These are phyloP conservation scores for Mucor sp. DNA, from an alignment of 371 early-diverging fungal species.

Conservation along the genomic window DNA sequence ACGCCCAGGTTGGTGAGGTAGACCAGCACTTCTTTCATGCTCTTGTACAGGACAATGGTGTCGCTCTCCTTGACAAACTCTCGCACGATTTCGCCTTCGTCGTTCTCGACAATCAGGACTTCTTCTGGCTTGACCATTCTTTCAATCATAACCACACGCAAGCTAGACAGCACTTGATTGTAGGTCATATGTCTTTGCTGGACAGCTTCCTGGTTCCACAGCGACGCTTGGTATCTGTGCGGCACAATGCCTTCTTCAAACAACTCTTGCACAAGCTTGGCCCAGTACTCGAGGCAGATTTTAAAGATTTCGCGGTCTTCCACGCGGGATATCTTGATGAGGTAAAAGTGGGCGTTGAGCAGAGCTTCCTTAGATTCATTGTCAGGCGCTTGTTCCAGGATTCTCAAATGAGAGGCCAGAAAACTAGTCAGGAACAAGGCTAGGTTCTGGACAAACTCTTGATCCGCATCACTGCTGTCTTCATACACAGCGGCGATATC, in stretches of 20 bases:
- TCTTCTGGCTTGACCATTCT: slow-evolving; percentile 98
- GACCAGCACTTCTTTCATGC: slow-evolving; percentile 97
- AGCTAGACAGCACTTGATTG: slow-evolving; percentile 74
- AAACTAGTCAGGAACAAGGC: slow-evolving; percentile 80
- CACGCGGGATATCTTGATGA: slow-evolving; percentile 88
- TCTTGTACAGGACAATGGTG: slow-evolving; percentile 97
- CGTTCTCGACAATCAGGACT: slow-evolving; percentile 98
- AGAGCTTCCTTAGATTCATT: slow-evolving; percentile 60
- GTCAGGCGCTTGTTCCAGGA: slow-evolving; percentile 53
- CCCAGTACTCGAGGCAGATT: slow-evolving; percentile 97
- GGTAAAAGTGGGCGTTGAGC: slow-evolving; percentile 83
- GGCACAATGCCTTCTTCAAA: slow-evolving; percentile 68
- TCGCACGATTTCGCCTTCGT: slow-evolving; percentile 99
- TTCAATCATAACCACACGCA: slow-evolving; percentile 94
- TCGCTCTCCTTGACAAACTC: slow-evolving; percentile 99
- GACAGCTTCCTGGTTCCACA: slow-evolving; percentile 2
- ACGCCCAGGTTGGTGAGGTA: slow-evolving; percentile 96
- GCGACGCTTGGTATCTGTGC: slow-evolving; percentile 30
- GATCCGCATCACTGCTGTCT: slow-evolving; percentile 81
- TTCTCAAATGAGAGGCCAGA: slow-evolving; percentile 76
- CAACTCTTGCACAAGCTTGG: slow-evolving; percentile 82
- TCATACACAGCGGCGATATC: slow-evolving; percentile 73
- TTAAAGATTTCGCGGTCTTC: slow-evolving; percentile 98
- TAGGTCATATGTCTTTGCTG: slow-evolving; percentile 63
- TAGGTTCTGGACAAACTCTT: slow-evolving; percentile 66